These are phyloP conservation scores for Zygoascus tannicola DNA, from an alignment of 805 yeast species.

Conservation along the genomic window DNA sequence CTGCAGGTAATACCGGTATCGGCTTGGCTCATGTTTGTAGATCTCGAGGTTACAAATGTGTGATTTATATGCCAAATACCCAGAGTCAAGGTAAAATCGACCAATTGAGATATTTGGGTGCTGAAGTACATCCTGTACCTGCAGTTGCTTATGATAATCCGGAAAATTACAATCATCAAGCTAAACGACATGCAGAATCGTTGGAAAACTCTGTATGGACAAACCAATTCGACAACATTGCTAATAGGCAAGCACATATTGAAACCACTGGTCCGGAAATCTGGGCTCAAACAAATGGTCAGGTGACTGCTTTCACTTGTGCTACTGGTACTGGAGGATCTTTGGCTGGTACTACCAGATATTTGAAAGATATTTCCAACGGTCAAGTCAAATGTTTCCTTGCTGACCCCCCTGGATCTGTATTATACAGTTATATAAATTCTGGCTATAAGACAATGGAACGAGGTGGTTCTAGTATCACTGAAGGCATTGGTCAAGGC, in stretches of 20 bases:
- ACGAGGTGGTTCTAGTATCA: slow-evolving; percentile 75
- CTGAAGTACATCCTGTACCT: slow-evolving; percentile 82
- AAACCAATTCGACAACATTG: slow-evolving; percentile 81
- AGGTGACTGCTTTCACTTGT: slow-evolving; percentile 78
- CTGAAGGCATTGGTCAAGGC: slow-evolving; percentile 96
- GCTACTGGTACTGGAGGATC: slow-evolving; percentile 94
- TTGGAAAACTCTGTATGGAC: slow-evolving; percentile 84
- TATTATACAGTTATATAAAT: slow-evolving; percentile 67
- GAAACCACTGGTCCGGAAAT: slow-evolving; percentile 91
- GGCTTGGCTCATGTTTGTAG: slow-evolving; percentile 75
- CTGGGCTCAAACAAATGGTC: slow-evolving; percentile 72
- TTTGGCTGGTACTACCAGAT: slow-evolving; percentile 76
- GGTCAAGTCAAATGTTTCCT: slow-evolving; percentile 55
- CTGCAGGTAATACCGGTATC: slow-evolving; percentile 95
- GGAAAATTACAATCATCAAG: slow-evolving; percentile 78
- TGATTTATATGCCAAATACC: slow-evolving; percentile 86
- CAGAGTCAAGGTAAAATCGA: slow-evolving; percentile 76
- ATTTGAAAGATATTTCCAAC: slow-evolving; percentile 57
- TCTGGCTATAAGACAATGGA: slow-evolving; percentile 59
- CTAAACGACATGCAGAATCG: slow-evolving; percentile 70
- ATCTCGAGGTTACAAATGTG: slow-evolving; percentile 72
- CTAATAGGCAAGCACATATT: slow-evolving; percentile 80
- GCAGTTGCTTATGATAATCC: slow-evolving; percentile 79
- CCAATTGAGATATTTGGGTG: slow-evolving; percentile 65
- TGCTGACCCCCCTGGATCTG: slow-evolving; percentile 94